Base-by-base conservation (phyloP, 2,329 filamentous ascomycete species). In the Aspergillus fumigatiaffinis region DNA sequence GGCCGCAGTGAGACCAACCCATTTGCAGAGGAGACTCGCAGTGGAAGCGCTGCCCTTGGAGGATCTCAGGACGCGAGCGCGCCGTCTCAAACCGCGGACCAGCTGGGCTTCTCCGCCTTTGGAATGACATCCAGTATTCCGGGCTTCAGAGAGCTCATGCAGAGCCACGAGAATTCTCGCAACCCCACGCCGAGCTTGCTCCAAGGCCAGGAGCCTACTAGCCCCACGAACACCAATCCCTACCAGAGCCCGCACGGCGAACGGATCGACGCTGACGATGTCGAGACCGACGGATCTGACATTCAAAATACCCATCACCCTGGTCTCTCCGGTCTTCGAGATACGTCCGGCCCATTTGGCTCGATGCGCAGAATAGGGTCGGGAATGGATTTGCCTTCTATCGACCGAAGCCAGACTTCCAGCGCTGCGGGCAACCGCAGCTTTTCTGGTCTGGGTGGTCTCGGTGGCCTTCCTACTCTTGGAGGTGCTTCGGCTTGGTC, bases 211-310 rank as follows among this genome's bases (percentile, higher is more conserved):
- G 90, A 91, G 57, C 88, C 90, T 0, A 84, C 91, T 69, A 97
- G 93, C 71, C 94, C 94, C 10, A 94, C 92, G 0, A 91, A 96
- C 68, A 97, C 94, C 3, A 99, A 99, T 70, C 94, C 94, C 1
- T 99, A 94, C 71, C 90, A 92, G 62, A 97, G 93, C 72, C 94
- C 94, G 2, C 86, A 89, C 7, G 89, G 88, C 41, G 89, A 92
- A 26, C 86, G 86, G 48, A 79, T 79, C 4, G 86, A 90, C 50
- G 84, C 84, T 20, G 83, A 86, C 58, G 82, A 84, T 61, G 80
- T 82, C 49, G 83, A 88, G 48, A 76, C 79, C 5, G 80, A 81
- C 50, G 82, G 82, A 26, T 79, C 82, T 50, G 80, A 82, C 60
- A 79, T 81, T 52, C 78, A 80, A 53, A 78, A 79, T 55, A 64